Evolutionary conservation across 2,329 filamentous ascomycete genomes (phyloP), one percentile per base, ranked within the genome.

Genomic region (Emergomyces pasteurianus): DNA sequence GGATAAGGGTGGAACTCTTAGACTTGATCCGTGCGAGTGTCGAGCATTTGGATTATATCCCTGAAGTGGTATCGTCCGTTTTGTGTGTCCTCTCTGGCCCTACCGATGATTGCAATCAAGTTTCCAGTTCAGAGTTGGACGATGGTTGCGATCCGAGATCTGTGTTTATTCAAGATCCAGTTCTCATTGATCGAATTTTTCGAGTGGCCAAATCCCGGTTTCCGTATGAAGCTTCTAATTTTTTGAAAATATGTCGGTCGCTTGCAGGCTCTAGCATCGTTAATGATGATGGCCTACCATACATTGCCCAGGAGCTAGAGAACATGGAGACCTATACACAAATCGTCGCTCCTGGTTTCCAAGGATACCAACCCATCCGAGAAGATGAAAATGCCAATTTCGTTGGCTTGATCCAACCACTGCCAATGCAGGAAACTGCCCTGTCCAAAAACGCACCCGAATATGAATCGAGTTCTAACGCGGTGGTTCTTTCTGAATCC

Each of bases 301-400:
- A 80, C 49, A 79, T 91, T 10, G 74, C 87, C 43, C 77, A 81
- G n/a, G 78, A 87, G 60, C 78, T 96, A 14, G 83, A 86, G 61
- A 81, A 80, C 61, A 87, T 91, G 59, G 82, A 84, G 1, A 87
- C 83, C 7, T 83, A 96, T 60, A 96, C 92, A 34, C 86, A 95
- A 65, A 79, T 82, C 14, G 80, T 96, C n/a, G 86, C 89, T 0
- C 75, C 81, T 0, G 75, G 82, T 38, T 96, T 95, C 71, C 81
- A 82, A 49, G 83, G 83, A 42, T 96, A 95, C 67, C 83, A 86
- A 63, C 84, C 92, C 14, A 85, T 88, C 46, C 85, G 88, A 59
- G 92, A 96, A 73, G 90, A 96, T 65, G 89, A 94, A 62, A 92
- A 94, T 65, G 85, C 84, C 31, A 94, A 95, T 67, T 84, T 84